Conservation (phyloP, 768 basidiomycete genomes). For the Hypsizygus marmoreus region DNA sequence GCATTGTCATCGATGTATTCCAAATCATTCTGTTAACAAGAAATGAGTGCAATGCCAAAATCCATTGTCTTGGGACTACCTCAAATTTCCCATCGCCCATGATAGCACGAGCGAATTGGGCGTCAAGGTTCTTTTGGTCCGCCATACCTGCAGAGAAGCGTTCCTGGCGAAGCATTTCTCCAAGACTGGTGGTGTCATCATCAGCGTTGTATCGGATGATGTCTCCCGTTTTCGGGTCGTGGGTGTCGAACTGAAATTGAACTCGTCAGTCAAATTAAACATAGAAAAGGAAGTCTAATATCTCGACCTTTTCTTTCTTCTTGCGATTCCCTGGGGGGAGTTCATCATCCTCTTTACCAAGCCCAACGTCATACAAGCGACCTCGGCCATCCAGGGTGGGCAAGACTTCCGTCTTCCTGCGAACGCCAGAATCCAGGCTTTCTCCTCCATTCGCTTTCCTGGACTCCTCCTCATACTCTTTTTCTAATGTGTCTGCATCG, state of each 20-base stretch:
- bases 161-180: slow-evolving; percentile 93
- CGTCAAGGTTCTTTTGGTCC: slow-evolving; percentile 91
- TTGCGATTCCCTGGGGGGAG: slow-evolving; percentile 68
- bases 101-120: slow-evolving; percentile 85
- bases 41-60: slow-evolving; percentile 1
- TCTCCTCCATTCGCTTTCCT: slow-evolving; percentile 48
- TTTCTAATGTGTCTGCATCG: slow-evolving; percentile 76
- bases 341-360: slow-evolving; percentile 61
- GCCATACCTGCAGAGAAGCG: slow-evolving; percentile 84
- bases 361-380: slow-evolving; percentile 87
- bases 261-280: slow-evolving; percentile 1
- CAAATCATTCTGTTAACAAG: slow-evolving; percentile 64
- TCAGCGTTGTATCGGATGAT: slow-evolving; percentile 87
- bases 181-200: slow-evolving; percentile 83
- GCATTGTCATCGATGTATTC: slow-evolving; percentile 99
- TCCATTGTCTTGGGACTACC: slow-evolving; percentile 39
- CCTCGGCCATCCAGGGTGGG: slow-evolving; percentile 88
- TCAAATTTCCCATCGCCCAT: slow-evolving; percentile 87
- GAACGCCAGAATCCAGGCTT: slow-evolving; percentile 41
- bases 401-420: slow-evolving; percentile 76
- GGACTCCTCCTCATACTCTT: slow-evolving; percentile 79
- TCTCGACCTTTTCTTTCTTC: slow-evolving; percentile 83
- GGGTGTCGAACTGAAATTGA: slow-evolving; percentile 71
- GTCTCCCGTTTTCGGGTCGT: slow-evolving; percentile 89
- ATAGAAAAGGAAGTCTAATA: slow-evolving; percentile 32